Conservation (phyloP, 495 filamentous ascomycete species). For the Ascobolus immersus region DNA sequence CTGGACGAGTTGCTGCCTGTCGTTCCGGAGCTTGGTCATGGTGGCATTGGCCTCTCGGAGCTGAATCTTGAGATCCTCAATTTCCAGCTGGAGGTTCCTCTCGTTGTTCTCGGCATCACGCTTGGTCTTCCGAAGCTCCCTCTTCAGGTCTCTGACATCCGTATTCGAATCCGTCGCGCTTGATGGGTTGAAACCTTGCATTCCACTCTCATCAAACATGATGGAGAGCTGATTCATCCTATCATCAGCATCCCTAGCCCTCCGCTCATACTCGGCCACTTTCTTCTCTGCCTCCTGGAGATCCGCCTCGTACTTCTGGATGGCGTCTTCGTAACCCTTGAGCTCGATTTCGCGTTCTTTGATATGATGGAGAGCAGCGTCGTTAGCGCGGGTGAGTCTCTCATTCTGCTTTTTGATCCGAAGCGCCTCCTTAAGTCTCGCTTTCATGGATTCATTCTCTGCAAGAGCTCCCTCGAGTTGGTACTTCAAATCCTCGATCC, state of each 20-base stretch:
- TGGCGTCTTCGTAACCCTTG: constrained; percentile 9
- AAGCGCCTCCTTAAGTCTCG: constrained; percentile 13
- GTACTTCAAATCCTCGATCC: constrained; percentile 44
- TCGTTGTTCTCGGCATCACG: too few species aligned
- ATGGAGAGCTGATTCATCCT: constrained; percentile 16
- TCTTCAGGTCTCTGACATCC: constrained; percentile 21
- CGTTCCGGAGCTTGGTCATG: too few species aligned
- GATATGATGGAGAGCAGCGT: constrained; percentile 28
- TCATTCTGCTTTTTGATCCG: constrained; percentile 4
- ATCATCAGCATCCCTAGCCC: constrained; percentile 10
- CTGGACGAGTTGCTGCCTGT: too few species aligned
- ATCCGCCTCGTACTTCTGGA: constrained; percentile 30
- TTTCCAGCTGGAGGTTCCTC: too few species aligned
- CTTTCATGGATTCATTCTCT: constrained; percentile 31
- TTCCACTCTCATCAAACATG: constrained; percentile 9
- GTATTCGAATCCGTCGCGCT: constrained; percentile 21
- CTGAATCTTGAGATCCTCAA: too few species aligned
- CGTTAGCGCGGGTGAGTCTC: constrained; percentile 11
- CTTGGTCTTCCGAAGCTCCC: constrained; percentile 23
- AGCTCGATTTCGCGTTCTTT: constrained; percentile 33
- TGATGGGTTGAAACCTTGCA: constrained; percentile 13
- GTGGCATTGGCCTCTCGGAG: too few species aligned
- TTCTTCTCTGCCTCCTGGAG: constrained; percentile 27
- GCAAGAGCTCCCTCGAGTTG: constrained; percentile 39
- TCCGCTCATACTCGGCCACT: constrained; percentile 13